Evolutionary conservation across 371 early-diverging fungal species (phyloP), one percentile per base, ranked within the genome.

Genomic region (Cokeromyces recurvatus): DNA sequence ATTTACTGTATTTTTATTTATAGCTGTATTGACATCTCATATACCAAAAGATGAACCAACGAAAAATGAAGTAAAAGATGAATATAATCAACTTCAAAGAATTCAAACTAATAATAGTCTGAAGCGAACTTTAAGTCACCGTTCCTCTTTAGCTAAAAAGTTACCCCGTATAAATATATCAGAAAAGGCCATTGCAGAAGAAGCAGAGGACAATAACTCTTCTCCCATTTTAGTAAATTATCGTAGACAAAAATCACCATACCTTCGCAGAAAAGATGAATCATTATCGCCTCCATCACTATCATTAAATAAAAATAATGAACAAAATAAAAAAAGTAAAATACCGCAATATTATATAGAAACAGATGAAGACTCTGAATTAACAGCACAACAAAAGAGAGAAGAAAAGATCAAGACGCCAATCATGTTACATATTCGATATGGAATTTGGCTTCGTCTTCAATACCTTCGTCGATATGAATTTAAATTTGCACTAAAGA

Each of bases 401-500:
- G 11, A 38, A 27, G 51, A 29, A 29, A 29, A 29, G 5, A 14
- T 4, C 14, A 46, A 50, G 23, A 19, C 32, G 10, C 57, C 57
- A 4, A 10, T 57, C 3, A 38, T 53, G 32, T 23, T 68, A 32
- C 63, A 66, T 4, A 23, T 76, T 20, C 77, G 79, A 0, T 79
- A 74, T 43, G 46, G 41, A 0, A n/a, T 74, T 23, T 82, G 82
- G 82, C 29, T 57, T 17, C 24, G 23, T 0, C 25, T 77, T 1
- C 79, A 75, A 21, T 66, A 59, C 3, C 48, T 75, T 21, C 68
- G 61, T 20, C 66, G 64, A 1, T 75, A 78, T 31, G 78, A 79
- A 31, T 69, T 77, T 57, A 74, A 74, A 40, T 79, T 77, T 66
- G 74, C 74, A 3, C 54, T 82, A 56, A 82, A 82, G 55, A 78